Percentiles rank a stretch among this genome's conserved stretches.
Conservation (phyloP, 179 eudicot species). For the Carnegiea gigantea region DNA sequence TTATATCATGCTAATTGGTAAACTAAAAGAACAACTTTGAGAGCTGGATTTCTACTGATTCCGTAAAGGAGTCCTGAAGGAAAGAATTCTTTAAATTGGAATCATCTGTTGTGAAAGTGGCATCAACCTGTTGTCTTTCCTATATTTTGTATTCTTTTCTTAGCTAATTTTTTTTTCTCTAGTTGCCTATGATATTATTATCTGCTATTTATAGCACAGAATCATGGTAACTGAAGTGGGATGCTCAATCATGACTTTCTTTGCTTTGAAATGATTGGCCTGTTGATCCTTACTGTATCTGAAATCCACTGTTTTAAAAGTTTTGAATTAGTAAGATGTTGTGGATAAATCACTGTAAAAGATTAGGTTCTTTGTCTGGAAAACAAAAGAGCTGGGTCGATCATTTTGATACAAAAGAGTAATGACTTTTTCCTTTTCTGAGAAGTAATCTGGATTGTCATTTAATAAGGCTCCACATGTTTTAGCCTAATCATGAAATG, state of each 20-base stretch:
- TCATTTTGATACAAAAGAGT: neutral
- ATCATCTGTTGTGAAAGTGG: neutral
- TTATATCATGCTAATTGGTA: neutral
- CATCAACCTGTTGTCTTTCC: neutral
- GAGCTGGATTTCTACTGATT: no score
- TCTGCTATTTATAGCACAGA: neutral
- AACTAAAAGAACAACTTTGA: neutral
- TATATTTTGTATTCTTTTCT: neutral
- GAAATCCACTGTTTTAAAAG: neutral
- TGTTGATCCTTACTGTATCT: neutral
- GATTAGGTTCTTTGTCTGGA: neutral
- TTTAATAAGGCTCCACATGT: neutral
- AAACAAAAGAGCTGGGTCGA: neutral
- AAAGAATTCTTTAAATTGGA: neutral
- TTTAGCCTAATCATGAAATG: conserved; percentile 1
- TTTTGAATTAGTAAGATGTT: no score
- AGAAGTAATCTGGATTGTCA: neutral
- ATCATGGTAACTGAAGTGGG: neutral
- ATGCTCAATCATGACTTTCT: neutral
- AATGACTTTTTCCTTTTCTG: neutral
- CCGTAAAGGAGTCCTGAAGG: no score
- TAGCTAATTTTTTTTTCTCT: no score
- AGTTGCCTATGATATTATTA: neutral
- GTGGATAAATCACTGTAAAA: neutral
- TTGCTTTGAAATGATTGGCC: neutral